Evolutionary conservation across 495 filamentous ascomycete genomes (phyloP).

Genomic region (Podospora pseudopauciseta): DNA sequence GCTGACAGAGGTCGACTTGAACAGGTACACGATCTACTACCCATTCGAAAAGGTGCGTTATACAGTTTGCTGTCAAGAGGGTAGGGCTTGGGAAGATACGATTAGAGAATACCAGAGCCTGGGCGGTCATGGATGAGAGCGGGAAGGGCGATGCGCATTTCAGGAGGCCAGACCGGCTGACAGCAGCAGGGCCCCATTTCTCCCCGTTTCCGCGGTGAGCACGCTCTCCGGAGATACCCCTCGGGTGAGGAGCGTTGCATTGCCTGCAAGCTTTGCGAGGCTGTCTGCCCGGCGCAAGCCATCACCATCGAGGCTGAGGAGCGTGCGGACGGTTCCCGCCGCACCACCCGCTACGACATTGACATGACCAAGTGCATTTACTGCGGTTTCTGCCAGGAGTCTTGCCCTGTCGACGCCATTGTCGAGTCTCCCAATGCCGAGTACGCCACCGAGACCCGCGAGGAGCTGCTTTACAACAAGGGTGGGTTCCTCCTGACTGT

Average conservation of each 20-base stretch:
- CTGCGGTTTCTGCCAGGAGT: constrained; percentile 99
- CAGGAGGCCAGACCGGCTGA: background rate
- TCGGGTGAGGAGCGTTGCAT: constrained; percentile 98
- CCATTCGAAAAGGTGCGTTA: constrained; percentile 83
- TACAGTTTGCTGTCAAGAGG: background rate
- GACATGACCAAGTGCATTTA: constrained; percentile 99
- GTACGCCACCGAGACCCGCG: constrained; percentile 95
- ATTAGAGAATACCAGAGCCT: background rate
- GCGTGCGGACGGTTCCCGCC: constrained; percentile 87
- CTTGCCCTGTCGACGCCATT: constrained; percentile 96
- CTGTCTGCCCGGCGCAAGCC: constrained; percentile 90
- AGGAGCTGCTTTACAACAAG: constrained; percentile 98
- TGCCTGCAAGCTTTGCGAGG: constrained; percentile 98
- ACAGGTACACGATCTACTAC: constrained; percentile 96
- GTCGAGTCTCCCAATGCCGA: constrained; percentile 96
- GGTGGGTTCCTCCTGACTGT: constrained; percentile 44
- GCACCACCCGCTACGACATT: constrained; percentile 97
- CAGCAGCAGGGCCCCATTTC: constrained; percentile 78
- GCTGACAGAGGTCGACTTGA: constrained; percentile 6
- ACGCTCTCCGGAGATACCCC: constrained; percentile 91
- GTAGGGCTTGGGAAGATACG: background rate
- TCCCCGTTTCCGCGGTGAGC: constrained; percentile 94
- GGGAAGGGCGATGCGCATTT: background rate
- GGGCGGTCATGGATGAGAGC: background rate
- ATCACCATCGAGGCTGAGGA: constrained; percentile 99